Base-by-base conservation (phyloP, 148 eudicot genomes). In the Nepenthes gracilis region DNA sequence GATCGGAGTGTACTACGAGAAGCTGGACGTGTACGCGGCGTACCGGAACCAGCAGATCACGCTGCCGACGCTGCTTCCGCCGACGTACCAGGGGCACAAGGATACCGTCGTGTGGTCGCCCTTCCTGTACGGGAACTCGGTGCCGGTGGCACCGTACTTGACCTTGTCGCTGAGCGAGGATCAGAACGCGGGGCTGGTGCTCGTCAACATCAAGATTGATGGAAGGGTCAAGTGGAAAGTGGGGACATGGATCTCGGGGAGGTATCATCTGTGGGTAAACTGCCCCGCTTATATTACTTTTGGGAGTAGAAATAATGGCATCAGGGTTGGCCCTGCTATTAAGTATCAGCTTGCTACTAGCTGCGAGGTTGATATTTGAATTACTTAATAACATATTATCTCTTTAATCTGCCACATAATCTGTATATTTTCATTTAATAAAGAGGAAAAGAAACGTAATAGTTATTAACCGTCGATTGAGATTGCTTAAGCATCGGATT, bases 151-250 rank as follows among this genome's bases (percentile, higher is more conserved):
- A 2, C 83, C 85, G 2, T 76, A 78, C 54, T 15, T 67, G 9
- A 66, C 71, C 4, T 35, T 13, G 12, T n/a, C 76, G 2, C 69
- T 83, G 35, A 23, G 7, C 0, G 68, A 74, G 38, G 85, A 83
- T 55, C 68, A 75, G 64, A 38, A 36, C 34, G 57, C 70, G 2
- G 84, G 84, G 32, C 60, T 69, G 6, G 63, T 76, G 9, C 5
- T 74, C 45, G 37, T 84, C 9, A 67, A 75, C 35, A 12, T 84
- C n/a, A 81, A 70, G 70, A 59, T 77, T 23, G 66, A 74, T 6
- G 89, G 89, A 34, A 58, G 67, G 12, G 73, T 84, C 15, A 81
- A 77, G 55, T 84, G 81, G 81, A 81, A 70, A 68, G 89, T 84
- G 10, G 89, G 89, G 11, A 61, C 70, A 1, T 84, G 71, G 51